These are phyloP conservation scores for Bjerkandera adusta DNA, from an alignment of 1,284 basidiomycete genomes.

Conservation along the genomic window DNA sequence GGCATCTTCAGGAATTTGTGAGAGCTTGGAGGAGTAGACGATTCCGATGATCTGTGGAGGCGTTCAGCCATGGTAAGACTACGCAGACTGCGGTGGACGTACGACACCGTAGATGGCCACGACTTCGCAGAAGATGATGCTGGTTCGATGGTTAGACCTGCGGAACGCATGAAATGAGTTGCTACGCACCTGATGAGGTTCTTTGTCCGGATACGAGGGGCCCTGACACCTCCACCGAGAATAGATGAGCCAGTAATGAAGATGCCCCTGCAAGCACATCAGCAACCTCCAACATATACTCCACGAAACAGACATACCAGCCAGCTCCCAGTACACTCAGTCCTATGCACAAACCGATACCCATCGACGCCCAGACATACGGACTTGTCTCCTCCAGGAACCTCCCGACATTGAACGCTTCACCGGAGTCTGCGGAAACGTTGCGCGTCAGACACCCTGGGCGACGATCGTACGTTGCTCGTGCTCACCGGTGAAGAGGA, in stretches of 20 bases:
- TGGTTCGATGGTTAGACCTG: slow-evolving; percentile 30
- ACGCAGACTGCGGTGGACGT: slow-evolving; percentile 31
- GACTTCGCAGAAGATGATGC: slow-evolving; percentile 99
- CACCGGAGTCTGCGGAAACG: slow-evolving; percentile 76
- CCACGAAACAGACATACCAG: slow-evolving; percentile 61
- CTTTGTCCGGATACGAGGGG: slow-evolving; percentile 95
- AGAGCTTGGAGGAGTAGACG: slow-evolving; percentile 85
- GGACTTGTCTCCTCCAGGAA: slow-evolving; percentile 95
- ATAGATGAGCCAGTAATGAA: slow-evolving; percentile 96
- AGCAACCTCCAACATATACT: not conserved
- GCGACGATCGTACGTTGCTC: not conserved
- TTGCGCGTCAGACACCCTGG: slow-evolving; percentile 11
- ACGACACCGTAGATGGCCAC: slow-evolving; percentile 96
- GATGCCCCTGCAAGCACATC: slow-evolving; percentile 78
- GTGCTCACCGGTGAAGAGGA: slow-evolving; percentile 78
- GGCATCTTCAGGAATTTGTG: slow-evolving; percentile 52
- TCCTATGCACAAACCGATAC: slow-evolving; percentile 93
- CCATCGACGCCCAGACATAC: slow-evolving; percentile 89
- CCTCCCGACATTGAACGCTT: slow-evolving; percentile 88
- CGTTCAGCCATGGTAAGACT: not conserved
- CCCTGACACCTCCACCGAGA: slow-evolving; percentile 91
- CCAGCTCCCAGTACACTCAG: slow-evolving; percentile 93
- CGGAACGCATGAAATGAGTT: not conserved
- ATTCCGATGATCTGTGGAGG: slow-evolving; percentile 88
- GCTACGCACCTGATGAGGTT: slow-evolving; percentile 87